phyloP scores from a whole-genome alignment of 2,329 filamentous ascomycete species.

The Trichophyton rubrum region DNA sequence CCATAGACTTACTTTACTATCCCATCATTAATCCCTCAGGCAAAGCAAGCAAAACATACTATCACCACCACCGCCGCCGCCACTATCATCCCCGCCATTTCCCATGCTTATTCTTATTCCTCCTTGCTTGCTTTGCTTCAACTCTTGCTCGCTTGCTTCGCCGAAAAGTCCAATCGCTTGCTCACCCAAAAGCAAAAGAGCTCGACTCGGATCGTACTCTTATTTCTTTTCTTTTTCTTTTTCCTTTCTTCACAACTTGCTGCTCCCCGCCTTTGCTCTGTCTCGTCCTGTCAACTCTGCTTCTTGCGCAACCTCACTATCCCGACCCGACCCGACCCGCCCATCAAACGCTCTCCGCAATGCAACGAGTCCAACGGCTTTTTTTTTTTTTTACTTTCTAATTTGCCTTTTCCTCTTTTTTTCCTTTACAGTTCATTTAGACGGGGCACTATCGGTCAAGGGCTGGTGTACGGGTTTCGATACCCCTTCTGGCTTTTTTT shows the following conservation, averaged over 20 bases:
- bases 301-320: background rate
- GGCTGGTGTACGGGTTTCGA: conserved; percentile 8
- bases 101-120: no score
- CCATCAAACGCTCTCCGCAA: background rate
- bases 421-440: conserved; percentile 14
- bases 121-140: no score
- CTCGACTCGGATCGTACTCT: background rate
- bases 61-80: no score
- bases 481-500: conserved; percentile 10
- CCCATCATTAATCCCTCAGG: background rate
- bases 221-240: background rate
- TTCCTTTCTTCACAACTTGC: background rate
- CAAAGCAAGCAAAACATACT: background rate
- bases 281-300: background rate
- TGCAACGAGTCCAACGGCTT: conserved; percentile 1
- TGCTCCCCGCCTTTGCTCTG: background rate
- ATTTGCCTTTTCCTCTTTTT: conserved; percentile 10
- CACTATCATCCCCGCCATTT: no score
- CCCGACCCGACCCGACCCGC: background rate
- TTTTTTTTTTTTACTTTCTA: conserved; percentile 1
- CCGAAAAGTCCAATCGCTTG: background rate
- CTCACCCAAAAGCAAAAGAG: background rate
- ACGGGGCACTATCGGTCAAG: conserved; percentile 8
- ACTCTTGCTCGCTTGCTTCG: no score
- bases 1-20: background rate